Conservation (phyloP, 2,329 filamentous ascomycete genomes). For the Colletotrichum musicola region DNA sequence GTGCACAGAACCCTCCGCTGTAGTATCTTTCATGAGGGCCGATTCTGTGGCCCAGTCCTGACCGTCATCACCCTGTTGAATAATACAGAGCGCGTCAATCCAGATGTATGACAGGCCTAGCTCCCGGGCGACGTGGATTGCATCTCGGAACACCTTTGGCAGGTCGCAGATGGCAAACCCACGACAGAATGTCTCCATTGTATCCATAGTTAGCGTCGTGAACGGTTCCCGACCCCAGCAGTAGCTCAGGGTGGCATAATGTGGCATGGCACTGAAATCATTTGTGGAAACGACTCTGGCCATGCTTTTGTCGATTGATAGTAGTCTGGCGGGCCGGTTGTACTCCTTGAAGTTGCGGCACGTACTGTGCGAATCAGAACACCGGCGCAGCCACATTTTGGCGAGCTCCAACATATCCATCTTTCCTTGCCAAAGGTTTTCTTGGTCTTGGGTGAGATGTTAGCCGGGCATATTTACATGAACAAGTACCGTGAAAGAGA, state of each 20-base stretch:
- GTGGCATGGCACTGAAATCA: fast-evolving
- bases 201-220: fast-evolving
- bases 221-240: neutral
- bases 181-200: fast-evolving
- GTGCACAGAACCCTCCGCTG: neutral
- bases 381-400: neutral
- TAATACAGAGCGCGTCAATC: neutral
- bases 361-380: neutral
- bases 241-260: neutral
- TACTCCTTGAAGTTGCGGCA: neutral
- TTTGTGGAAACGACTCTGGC: fast-evolving
- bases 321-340: neutral
- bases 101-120: neutral
- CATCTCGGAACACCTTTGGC: neutral
- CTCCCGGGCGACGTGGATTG: fast-evolving
- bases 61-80: neutral
- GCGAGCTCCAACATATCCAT: neutral
- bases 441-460: neutral
- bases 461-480: neutral
- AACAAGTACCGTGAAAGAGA: no score
- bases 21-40: neutral
- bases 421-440: neutral
- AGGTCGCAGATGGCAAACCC: fast-evolving
- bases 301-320: neutral
- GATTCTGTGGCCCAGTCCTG: neutral